Base-by-base conservation (phyloP, 1,284 basidiomycete genomes). In the Erythrobasidium hasegawianum region DNA sequence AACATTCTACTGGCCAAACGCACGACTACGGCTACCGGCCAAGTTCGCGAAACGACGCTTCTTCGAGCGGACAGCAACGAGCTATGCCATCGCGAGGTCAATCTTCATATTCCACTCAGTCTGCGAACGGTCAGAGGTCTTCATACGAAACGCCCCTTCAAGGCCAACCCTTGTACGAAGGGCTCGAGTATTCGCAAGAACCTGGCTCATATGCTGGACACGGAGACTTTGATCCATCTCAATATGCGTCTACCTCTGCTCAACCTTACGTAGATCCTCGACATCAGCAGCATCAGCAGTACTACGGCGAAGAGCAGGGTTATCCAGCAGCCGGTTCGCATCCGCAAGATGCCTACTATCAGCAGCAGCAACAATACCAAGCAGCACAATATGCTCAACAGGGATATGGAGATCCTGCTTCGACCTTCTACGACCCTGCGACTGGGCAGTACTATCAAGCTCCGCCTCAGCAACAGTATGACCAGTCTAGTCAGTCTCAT, bases 191-290 rank as follows among this genome's bases (percentile, higher is more conserved):
- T 27, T 43, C 45, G n/a, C 41, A 24, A 18, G 27, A 33, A 22
- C 56, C 53, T 13, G 50, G 29, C 9, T 29, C 27, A 24, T 58
- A 50, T 39, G 20, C 45, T 5, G 47, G 38, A 9, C 45, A 65
- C 16, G 40, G 53, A 14, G 40, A 65, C 43, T 57, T 55, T 5
- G 56, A 65, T 41, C 47, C 54, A 16, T 57, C 55, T n/a, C 16
- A 20, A 5, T 58, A 58, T 29, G 62, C 55, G 11, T 65, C 62
- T 24, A 65, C 62, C 2, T 65, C 62, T 13, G 43, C 39, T 22
- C 55, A 58, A 16, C 45, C 62, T 2, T 58, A 65, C 16, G 26
- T 16, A 24, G 29, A 24, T 2, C 38, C 43, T 45, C 52, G 40
- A 10, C 10, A 27, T 11, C 64, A 40, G 16, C 41, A 33, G 2